These are phyloP conservation scores for Malus asiatica DNA, from an alignment of 306 rosid genomes.

Conservation along the genomic window DNA sequence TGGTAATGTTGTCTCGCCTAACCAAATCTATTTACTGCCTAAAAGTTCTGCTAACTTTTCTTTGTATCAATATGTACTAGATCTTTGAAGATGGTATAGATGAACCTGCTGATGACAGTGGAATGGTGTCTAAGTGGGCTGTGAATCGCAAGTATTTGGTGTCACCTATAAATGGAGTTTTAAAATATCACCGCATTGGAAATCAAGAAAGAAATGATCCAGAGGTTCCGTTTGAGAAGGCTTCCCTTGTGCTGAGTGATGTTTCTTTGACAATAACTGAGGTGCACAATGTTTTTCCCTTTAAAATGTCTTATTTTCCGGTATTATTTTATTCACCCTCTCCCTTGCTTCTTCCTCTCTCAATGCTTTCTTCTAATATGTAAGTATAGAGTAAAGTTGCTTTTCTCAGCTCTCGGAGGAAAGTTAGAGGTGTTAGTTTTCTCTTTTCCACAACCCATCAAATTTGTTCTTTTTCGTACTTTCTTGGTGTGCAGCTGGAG, in stretches of 20 bases:
- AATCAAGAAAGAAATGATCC: conserved; percentile 79
- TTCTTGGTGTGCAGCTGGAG: neutral
- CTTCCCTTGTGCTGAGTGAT: conserved; percentile 68
- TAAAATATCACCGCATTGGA: conserved; percentile 95
- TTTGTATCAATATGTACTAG: conserved; percentile 34
- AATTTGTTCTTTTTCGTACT: neutral
- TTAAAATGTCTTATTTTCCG: neutral
- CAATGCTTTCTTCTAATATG: neutral
- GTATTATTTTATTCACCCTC: neutral
- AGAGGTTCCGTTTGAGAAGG: conserved; percentile 81
- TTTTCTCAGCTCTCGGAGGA: neutral
- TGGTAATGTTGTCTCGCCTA: neutral
- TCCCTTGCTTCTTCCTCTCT: neutral
- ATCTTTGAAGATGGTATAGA: conserved; percentile 94
- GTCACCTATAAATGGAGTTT: conserved; percentile 77
- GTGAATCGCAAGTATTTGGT: conserved; percentile 65
- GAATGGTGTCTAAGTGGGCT: conserved; percentile 66
- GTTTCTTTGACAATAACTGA: conserved; percentile 81
- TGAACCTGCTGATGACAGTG: conserved; percentile 46
- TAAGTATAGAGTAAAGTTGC: neutral
- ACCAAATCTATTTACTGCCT: neutral
- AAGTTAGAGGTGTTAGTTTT: neutral
- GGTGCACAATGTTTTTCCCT: conserved; percentile 35
- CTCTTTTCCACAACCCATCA: neutral
- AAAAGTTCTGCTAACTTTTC: conserved; percentile 8